A percentile compares a stretch with the other conserved stretches of the same genome.
phyloP scores from a whole-genome alignment of 371 early-diverging fungal species.

The Dinochytrium kinnereticum region DNA sequence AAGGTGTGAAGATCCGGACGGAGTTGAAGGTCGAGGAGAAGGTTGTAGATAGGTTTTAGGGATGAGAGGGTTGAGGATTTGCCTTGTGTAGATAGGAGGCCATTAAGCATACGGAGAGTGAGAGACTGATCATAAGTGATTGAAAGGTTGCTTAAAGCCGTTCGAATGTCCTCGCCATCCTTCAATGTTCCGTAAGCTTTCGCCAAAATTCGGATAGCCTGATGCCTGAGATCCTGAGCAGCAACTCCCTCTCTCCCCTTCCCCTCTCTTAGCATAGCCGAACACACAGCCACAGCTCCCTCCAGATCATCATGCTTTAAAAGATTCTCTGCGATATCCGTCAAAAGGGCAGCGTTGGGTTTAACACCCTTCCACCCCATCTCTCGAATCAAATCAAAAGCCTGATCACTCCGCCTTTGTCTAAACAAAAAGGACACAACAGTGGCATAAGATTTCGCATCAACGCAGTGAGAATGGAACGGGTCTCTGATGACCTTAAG shows the following conservation, averaged over 20 bases:
- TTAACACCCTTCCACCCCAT: background rate
- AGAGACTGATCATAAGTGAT: background rate
- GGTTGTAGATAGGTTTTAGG: background rate
- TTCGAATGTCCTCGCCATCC: background rate
- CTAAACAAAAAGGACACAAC: background rate
- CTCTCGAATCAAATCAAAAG: background rate
- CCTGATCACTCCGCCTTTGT: background rate
- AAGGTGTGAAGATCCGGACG: background rate
- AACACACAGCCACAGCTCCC: background rate
- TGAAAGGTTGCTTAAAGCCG: background rate
- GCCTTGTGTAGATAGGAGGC: background rate
- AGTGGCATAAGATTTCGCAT: background rate
- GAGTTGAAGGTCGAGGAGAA: background rate
- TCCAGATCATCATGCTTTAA: background rate
- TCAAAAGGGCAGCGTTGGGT: background rate
- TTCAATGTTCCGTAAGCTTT: background rate
- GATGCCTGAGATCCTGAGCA: background rate
- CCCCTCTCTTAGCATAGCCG: background rate
- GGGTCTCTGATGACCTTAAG: background rate
- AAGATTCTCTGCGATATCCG: background rate
- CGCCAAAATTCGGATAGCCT: background rate
- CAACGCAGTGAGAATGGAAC: background rate
- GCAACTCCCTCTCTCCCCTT: background rate
- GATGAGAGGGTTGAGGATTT: background rate
- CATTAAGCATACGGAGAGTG: background rate